These are phyloP conservation scores for Acanthamoeba lenticulata DNA, from an alignment of 208 protist species.

Conservation along the genomic window DNA sequence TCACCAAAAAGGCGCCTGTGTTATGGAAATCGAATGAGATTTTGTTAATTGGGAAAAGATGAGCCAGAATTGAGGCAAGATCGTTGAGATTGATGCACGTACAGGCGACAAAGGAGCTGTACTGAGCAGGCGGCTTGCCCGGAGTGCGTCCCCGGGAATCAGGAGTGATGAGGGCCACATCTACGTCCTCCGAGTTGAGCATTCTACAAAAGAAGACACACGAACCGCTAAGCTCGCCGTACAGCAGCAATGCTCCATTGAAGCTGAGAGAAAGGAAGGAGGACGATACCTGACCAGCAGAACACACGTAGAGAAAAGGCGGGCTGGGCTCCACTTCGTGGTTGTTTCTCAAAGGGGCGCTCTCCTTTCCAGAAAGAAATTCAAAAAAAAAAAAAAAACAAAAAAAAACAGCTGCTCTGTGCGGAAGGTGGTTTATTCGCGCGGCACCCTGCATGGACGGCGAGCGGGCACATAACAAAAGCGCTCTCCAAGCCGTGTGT, in stretches of 20 bases:
- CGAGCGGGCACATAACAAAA: too few species aligned
- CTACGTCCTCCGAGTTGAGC: not conserved
- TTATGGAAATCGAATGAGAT: not conserved
- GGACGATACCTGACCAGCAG: too few species aligned
- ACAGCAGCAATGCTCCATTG: too few species aligned
- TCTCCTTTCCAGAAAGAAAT: too few species aligned
- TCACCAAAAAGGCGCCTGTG: constrained; percentile 2
- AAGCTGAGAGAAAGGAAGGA: not conserved
- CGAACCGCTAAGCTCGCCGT: not conserved
- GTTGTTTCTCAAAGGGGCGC: too few species aligned
- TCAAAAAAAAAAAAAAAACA: too few species aligned
- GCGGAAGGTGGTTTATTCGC: too few species aligned
- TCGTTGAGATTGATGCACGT: not conserved
- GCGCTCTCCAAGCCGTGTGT: not conserved
- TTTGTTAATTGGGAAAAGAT: not conserved
- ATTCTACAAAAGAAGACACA: not conserved
- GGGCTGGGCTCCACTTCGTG: too few species aligned
- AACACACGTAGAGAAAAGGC: too few species aligned
- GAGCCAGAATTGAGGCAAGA: not conserved
- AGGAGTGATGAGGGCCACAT: not conserved
- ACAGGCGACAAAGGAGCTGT: not conserved
- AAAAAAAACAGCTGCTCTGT: too few species aligned
- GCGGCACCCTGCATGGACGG: too few species aligned
- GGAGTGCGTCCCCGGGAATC: not conserved
- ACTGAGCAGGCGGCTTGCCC: not conserved